Evolutionary conservation across 2,329 filamentous ascomycete genomes (phyloP).

Genomic region (Talaromyces verruculosus): DNA sequence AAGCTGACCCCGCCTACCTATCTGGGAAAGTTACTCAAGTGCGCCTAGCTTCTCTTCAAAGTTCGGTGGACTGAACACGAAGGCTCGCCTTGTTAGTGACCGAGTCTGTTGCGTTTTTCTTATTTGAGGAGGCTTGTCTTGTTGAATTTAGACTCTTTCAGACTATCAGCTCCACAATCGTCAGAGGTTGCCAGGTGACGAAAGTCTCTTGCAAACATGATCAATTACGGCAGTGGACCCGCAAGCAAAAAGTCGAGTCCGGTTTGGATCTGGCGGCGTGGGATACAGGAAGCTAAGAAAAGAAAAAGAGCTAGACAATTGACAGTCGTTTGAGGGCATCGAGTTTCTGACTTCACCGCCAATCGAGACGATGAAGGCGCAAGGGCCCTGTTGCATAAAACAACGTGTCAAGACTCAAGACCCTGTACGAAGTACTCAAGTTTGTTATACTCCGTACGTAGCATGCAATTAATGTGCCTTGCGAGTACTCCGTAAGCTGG

Average conservation of each 20-base stretch:
- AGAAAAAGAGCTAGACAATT: neutral
- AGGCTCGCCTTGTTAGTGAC: neutral
- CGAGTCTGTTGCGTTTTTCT: neutral
- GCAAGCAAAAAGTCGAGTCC: neutral
- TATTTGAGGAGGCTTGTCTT: neutral
- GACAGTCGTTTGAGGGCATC: neutral
- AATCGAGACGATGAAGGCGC: constrained; percentile 8
- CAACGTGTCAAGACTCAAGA: constrained; percentile 7
- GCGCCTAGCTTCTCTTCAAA: neutral
- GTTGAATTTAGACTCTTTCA: neutral
- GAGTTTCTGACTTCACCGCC: constrained; percentile 11
- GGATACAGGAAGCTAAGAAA: neutral
- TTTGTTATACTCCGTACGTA: neutral
- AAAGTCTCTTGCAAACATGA: neutral
- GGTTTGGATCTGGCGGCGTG: neutral
- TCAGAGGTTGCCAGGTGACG: neutral
- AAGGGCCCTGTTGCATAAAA: constrained; percentile 14
- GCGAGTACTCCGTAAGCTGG: neutral
- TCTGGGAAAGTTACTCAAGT: constrained; percentile 3
- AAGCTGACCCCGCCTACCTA: constrained; percentile 8
- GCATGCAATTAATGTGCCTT: neutral
- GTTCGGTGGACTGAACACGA: neutral
- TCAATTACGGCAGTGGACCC: constrained; percentile 1
- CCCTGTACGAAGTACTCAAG: neutral
- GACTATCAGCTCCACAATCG: neutral